Base-by-base conservation (phyloP, 495 filamentous ascomycete species). In the Hypoxylon subgilvum region DNA sequence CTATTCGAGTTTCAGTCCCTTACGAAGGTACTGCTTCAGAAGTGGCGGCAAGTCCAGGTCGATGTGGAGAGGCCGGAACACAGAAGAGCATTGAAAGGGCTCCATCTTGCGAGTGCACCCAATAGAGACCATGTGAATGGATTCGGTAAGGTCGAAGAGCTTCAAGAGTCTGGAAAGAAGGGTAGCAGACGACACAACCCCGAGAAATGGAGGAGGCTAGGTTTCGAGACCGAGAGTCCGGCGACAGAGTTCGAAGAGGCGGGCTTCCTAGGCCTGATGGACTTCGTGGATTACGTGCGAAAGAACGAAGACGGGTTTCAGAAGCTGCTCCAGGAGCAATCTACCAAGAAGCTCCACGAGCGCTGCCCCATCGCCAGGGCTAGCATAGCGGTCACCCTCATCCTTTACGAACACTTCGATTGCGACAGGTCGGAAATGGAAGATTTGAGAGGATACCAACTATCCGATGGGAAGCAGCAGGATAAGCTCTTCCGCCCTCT, bases 201-300 rank as follows among this genome's bases (percentile, higher is more conserved):
- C 0, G 91, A 96, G 63, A 97, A 96, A 72, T 98, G 94, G 94
- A 79, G 92, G 51, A 79, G 93, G 34, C 71, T 98, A 28, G 94
- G 94, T 2, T 99, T 99, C 66, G 89, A 94, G 71, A 87, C 90
- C 0, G 95, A 97, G 68, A 89, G 81, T 52, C 94, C 94, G 7
- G 86, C 86, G 0, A 73, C 78, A 57, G 94, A 97, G 62, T 97
- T 99, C 71, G 85, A 91, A 2, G 79, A 84, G 18, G 86, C 87
- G 13, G 94, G 94, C 1, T 97, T 93, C 68, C 72, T 99, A 34
- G 94, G 95, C 16, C 90, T 99, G 86, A 96, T 97, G 91, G 94
- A 99, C 71, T 68, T 97, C 65, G 92, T 90, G 5, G 92, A 97
- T 71, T 99, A 89, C 70, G 89, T 96, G 41, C 81, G 87, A 61